Evolutionary conservation across 163 green algal genomes (phyloP).

Genomic region (Coccomyxa subellipsoidea): DNA sequence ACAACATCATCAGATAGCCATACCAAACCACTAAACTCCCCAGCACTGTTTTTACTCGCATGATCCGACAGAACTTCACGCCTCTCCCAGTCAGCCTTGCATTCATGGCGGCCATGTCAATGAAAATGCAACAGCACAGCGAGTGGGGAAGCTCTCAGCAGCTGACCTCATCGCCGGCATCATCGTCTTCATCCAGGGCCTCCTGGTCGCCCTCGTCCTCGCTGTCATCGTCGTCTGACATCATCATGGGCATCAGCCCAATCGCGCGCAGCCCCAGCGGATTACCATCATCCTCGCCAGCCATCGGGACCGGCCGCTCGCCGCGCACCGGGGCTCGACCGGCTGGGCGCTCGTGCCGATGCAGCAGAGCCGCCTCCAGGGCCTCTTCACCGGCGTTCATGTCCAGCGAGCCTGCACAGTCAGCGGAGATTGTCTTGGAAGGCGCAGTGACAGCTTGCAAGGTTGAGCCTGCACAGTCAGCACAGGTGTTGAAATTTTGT

Average conservation of each 20-base stretch:
- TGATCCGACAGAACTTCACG: too few relatives aligned
- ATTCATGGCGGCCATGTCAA: too few relatives aligned
- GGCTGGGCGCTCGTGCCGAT: neutral
- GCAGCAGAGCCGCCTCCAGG: neutral
- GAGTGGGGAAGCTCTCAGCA: too few relatives aligned
- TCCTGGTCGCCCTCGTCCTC: neutral
- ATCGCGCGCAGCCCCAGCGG: neutral
- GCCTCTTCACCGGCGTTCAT: neutral
- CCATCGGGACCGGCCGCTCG: neutral
- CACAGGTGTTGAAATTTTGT: neutral
- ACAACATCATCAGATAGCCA: too few relatives aligned
- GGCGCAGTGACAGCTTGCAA: neutral
- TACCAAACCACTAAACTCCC: too few relatives aligned
- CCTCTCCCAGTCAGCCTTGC: too few relatives aligned
- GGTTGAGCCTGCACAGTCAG: neutral
- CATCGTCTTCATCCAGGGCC: neutral
- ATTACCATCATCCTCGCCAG: neutral
- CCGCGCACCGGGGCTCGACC: neutral
- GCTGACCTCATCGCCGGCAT: neutral
- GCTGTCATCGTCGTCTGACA: conserved; percentile 2
- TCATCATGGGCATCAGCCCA: neutral
- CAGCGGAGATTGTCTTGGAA: neutral
- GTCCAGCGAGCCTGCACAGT: neutral
- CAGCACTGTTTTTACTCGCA: too few relatives aligned
- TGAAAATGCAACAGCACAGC: too few relatives aligned